Conservation (phyloP, 768 basidiomycete genomes). For the Auriscalpium microsporum region DNA sequence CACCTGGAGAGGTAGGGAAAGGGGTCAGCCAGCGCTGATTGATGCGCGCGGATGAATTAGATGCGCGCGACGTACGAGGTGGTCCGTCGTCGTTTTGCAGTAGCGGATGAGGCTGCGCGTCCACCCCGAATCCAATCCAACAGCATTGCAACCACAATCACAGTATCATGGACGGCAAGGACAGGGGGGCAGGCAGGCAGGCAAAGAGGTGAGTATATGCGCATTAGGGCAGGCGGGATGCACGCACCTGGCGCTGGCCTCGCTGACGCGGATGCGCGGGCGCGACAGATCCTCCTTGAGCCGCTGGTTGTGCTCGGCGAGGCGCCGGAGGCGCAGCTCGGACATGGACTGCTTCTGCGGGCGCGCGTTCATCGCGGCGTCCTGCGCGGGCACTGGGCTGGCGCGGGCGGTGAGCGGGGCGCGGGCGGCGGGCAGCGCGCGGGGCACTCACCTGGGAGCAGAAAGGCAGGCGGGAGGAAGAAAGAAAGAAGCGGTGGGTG, state of each 20-base stretch:
- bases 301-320: slow-evolving; percentile 68
- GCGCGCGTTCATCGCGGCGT: slow-evolving; percentile 52
- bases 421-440: neutral
- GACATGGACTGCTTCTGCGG: slow-evolving; percentile 91
- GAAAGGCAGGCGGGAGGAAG: neutral
- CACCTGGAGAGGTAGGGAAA: slow-evolving; percentile 39
- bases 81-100: slow-evolving; percentile 67
- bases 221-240: neutral
- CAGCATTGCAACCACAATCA: too few relatives aligned
- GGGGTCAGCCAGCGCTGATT: neutral
- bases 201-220: too few relatives aligned
- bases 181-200: too few relatives aligned
- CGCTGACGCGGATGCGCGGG: slow-evolving; percentile 64
- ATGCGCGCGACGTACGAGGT: slow-evolving; percentile 38
- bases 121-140: too few relatives aligned
- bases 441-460: neutral
- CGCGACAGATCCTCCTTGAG: slow-evolving; percentile 64
- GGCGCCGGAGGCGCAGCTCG: slow-evolving; percentile 71
- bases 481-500: neutral
- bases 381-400: neutral
- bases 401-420: neutral
- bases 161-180: too few relatives aligned
- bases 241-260: slow-evolving; percentile 57
- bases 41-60: neutral
- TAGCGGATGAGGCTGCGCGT: slow-evolving; percentile 55